phyloP scores from a whole-genome alignment of 2,329 filamentous ascomycete species.

The Hymenoscyphus occultus region DNA sequence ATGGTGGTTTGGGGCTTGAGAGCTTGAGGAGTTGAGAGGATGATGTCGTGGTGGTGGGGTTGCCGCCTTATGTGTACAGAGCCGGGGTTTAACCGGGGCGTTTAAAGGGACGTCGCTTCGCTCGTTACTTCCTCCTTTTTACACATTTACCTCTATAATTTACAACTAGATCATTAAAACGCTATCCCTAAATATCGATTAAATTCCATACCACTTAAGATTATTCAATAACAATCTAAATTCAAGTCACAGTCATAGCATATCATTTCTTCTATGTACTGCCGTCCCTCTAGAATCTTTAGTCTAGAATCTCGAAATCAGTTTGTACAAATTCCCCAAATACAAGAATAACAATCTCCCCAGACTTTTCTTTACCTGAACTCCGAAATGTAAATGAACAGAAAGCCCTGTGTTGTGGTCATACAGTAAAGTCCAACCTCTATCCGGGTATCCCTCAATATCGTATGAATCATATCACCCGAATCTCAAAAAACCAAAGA shows the following conservation, averaged over 20 bases:
- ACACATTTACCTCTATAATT: not conserved
- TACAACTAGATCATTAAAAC: not conserved
- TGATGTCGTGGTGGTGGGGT: conserved; percentile 4
- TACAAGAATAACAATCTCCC: not conserved
- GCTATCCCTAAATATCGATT: too few species aligned
- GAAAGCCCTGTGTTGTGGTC: not conserved
- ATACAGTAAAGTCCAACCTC: not conserved
- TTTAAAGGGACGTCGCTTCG: not conserved
- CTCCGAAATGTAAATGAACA: not conserved
- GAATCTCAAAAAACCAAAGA: not conserved
- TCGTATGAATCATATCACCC: not conserved
- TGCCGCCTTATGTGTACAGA: not conserved
- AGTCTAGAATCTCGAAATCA: too few species aligned
- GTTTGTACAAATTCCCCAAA: not conserved
- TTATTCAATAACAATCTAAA: too few species aligned
- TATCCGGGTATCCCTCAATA: too few species aligned
- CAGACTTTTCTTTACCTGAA: not conserved
- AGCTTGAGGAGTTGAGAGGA: not conserved
- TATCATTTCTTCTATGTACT: not conserved
- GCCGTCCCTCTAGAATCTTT: not conserved
- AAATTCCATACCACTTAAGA: not conserved
- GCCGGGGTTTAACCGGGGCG: not conserved
- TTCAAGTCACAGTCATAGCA: not conserved
- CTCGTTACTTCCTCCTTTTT: not conserved
- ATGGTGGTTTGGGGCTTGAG: not conserved